Percentiles rank a stretch among this genome's conserved stretches.
phyloP scores from a whole-genome alignment of 169 alveolate species.

The Fabrea salina region DNA sequence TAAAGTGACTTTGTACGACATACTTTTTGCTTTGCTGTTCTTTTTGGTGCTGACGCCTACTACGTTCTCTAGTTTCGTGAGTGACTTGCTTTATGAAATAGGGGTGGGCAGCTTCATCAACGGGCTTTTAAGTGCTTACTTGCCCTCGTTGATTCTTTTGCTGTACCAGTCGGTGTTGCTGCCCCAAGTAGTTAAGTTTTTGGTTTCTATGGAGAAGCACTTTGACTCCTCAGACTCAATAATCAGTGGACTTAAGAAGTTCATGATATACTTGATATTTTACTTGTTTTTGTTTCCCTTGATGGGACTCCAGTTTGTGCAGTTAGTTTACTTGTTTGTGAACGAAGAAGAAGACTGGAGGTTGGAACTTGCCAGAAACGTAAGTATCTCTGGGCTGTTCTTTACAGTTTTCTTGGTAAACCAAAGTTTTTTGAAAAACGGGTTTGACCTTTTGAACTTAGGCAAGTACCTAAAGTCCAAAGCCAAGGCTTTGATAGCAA shows the following conservation, averaged over 20 bases:
- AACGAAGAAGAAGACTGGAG: background rate
- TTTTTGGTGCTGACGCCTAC: slow-evolving; percentile 12
- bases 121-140: background rate
- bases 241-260: background rate
- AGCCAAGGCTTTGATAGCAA: slow-evolving; percentile 12
- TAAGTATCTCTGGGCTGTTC: slow-evolving; percentile 11
- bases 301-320: background rate
- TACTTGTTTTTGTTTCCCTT: slow-evolving; percentile 20
- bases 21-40: background rate
- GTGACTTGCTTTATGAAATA: background rate
- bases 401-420: slow-evolving; percentile 18
- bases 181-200: slow-evolving; percentile 8
- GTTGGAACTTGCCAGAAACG: background rate
- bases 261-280: slow-evolving; percentile 2
- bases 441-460: background rate
- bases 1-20: background rate
- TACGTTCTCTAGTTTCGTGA: background rate
- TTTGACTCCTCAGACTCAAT: background rate
- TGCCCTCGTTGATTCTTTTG: background rate
- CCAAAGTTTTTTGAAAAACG: slow-evolving; percentile 17
- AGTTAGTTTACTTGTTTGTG: background rate
- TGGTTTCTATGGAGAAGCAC: background rate
- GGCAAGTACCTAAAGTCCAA: background rate
- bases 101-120: background rate
- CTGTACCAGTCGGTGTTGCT: slow-evolving; percentile 2